phyloP scores from a whole-genome alignment of 345 rosid genomes.

The Anastatica hierochuntica region DNA sequence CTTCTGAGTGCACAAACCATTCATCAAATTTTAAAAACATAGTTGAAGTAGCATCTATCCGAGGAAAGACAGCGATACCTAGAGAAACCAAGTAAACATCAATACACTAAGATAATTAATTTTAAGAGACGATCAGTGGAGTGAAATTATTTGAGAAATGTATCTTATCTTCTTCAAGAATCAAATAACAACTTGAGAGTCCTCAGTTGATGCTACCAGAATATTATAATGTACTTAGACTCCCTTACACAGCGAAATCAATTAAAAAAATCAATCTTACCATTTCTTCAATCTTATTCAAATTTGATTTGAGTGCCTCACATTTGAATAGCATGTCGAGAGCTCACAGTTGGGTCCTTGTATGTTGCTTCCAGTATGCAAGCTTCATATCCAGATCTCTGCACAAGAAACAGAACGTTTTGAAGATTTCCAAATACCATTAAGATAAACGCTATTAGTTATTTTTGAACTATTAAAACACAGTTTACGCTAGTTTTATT shows the following conservation, averaged over 20 bases:
- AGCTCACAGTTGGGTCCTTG: conserved; percentile 83
- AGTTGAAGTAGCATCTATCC: not conserved
- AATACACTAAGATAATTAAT: not conserved
- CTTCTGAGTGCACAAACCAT: not conserved
- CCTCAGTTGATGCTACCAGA: not conserved
- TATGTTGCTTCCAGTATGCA: conserved; percentile 77
- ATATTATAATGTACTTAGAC: not conserved
- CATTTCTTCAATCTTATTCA: conserved; percentile 54
- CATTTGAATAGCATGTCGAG: conserved; percentile 24
- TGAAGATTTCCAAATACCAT: not conserved
- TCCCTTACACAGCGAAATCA: not conserved
- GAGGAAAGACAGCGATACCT: not conserved
- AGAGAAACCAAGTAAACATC: no score
- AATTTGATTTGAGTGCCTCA: conserved; percentile 49
- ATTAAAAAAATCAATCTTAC: conserved; percentile 32
- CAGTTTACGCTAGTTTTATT: no score
- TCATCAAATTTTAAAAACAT: not conserved
- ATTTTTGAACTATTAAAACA: no score
- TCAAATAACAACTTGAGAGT: not conserved
- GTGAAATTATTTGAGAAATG: not conserved
- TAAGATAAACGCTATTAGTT: not conserved
- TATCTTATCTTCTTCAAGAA: not conserved
- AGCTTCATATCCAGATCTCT: conserved; percentile 94
- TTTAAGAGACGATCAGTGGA: not conserved
- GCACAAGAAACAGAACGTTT: conserved; percentile 26